Percentiles rank a stretch among this genome's conserved stretches.
phyloP scores from a whole-genome alignment of 1,284 basidiomycete species.

The Testicularia cyperi region DNA sequence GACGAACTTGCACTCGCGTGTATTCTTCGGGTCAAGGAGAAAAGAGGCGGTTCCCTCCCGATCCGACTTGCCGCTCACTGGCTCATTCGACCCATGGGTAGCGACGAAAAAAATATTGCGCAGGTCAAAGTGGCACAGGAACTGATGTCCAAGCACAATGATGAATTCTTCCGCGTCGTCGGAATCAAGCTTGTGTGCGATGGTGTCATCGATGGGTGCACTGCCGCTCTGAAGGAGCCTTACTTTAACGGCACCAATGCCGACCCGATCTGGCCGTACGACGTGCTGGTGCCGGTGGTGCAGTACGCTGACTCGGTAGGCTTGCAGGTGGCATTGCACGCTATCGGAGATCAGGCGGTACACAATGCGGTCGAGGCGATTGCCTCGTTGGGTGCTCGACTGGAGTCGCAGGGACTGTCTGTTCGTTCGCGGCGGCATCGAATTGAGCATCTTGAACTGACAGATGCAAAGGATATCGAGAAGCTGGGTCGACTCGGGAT shows the following conservation, averaged over 20 bases:
- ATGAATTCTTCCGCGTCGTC: constrained; percentile 31
- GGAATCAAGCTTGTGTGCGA: constrained; percentile 40
- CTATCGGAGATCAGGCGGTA: constrained; percentile 36
- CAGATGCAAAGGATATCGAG: constrained; percentile 27
- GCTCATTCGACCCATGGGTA: constrained; percentile 17
- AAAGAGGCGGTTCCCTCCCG: constrained; percentile 20
- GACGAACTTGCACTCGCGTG: constrained; percentile 20
- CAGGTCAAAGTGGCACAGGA: constrained; percentile 22
- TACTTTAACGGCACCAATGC: constrained; percentile 34
- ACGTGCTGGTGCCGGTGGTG: constrained; percentile 10
- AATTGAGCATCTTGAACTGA: constrained; percentile 42
- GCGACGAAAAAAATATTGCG: constrained; percentile 9
- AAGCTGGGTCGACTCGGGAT: constrained; percentile 33
- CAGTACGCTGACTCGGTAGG: constrained; percentile 26
- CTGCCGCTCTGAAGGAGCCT: constrained; percentile 29
- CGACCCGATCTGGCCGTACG: constrained; percentile 29
- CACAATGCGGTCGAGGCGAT: constrained; percentile 37
- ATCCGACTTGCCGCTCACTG: constrained; percentile 33
- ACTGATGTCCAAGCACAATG: constrained; percentile 21
- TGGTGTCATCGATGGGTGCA: constrained; percentile 39
- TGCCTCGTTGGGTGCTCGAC: constrained; percentile 12
- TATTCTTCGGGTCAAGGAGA: constrained; percentile 14
- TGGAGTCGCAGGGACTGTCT: constrained; percentile 6
- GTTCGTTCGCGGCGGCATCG: constrained; percentile 32
- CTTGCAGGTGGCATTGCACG: constrained; percentile 34